These are phyloP conservation scores for Stephania japonica DNA, from an alignment of 164 flowering plant species.

Conservation along the genomic window DNA sequence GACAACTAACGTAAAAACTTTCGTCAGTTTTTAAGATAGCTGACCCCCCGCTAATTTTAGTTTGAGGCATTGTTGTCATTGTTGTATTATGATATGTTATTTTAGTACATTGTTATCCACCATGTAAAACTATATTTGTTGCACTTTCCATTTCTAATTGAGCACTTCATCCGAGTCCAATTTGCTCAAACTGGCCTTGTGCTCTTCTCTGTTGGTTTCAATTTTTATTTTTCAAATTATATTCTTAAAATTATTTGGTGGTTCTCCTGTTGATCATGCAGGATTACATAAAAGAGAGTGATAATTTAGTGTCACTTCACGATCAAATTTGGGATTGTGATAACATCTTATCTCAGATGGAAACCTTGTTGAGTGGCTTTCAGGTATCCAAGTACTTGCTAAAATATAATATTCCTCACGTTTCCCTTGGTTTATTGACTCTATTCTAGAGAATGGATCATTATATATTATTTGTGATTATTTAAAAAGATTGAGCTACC, in stretches of 20 bases:
- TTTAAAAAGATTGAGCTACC: not conserved
- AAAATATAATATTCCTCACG: not conserved
- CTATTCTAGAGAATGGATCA: not conserved
- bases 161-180: not conserved
- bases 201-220: not conserved
- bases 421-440: not conserved
- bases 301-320: slow-evolving; percentile 88
- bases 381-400: slow-evolving; percentile 45
- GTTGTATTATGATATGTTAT: no score
- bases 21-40: no score
- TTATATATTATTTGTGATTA: not conserved
- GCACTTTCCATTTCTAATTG: not conserved
- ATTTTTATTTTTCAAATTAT: not conserved
- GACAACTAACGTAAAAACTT: no score
- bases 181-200: not conserved
- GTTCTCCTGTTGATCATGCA: slow-evolving; percentile 22
- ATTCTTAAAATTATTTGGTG: not conserved
- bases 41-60: no score
- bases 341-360: slow-evolving; percentile 89
- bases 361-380: slow-evolving; percentile 91
- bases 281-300: slow-evolving; percentile 97
- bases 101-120: no score
- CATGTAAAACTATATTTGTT: no score
- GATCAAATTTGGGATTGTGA: slow-evolving; percentile 98
- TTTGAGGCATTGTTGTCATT: no score